Percentiles rank a stretch among this genome's conserved stretches.
Conservation (phyloP, 306 rosid species). For the Fragaria vesca region DNA sequence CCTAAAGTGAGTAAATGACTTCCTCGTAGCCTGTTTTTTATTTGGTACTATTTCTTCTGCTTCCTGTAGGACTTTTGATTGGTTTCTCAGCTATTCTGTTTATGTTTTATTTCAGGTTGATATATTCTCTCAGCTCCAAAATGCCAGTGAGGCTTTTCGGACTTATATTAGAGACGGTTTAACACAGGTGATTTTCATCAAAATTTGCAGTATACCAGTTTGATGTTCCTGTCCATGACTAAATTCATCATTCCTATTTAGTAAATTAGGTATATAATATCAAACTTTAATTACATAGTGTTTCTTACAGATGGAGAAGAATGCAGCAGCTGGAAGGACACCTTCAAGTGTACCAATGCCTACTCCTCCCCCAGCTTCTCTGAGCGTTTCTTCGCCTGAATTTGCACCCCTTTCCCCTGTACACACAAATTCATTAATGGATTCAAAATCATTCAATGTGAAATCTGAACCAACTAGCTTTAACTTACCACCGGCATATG, state of each 20-base stretch:
- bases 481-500: slow-evolving; percentile 71
- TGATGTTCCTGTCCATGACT: background rate
- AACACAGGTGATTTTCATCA: slow-evolving; percentile 63
- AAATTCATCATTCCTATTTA: background rate
- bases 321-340: slow-evolving; percentile 97
- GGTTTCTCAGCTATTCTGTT: slow-evolving; percentile 14
- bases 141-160: slow-evolving; percentile 99
- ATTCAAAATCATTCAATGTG: slow-evolving; percentile 57
- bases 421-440: slow-evolving; percentile 69
- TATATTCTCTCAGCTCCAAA: slow-evolving; percentile 94
- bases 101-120: slow-evolving; percentile 65
- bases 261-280: background rate
- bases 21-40: background rate
- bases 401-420: slow-evolving; percentile 85
- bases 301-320: slow-evolving; percentile 90
- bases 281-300: background rate
- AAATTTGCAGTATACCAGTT: slow-evolving; percentile 9
- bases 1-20: slow-evolving; percentile 57
- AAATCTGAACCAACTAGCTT: slow-evolving; percentile 82
- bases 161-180: slow-evolving; percentile 97
- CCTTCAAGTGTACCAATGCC: slow-evolving; percentile 91
- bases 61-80: background rate
- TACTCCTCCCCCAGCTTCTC: slow-evolving; percentile 91
- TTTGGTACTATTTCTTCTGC: background rate
- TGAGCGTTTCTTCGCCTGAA: slow-evolving; percentile 78